phyloP scores from a whole-genome alignment of 805 yeast genomes.

The Metschnikowia reukaufii region DNA sequence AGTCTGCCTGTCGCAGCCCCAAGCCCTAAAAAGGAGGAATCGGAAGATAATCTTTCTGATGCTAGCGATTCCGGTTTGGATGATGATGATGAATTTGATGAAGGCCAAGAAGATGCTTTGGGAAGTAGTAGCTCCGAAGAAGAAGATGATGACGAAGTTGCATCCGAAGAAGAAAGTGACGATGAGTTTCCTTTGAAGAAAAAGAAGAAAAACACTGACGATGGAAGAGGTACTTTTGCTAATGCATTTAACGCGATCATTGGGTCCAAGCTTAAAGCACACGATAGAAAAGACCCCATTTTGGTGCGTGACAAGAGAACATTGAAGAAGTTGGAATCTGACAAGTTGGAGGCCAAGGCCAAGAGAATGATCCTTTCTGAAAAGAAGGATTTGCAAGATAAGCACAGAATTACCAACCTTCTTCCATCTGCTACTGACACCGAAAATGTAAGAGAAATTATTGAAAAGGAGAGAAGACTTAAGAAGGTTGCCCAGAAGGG shows the following conservation, averaged over 20 bases:
- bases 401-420: slow-evolving; percentile 65
- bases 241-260: slow-evolving; percentile 80
- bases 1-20: background rate
- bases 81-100: slow-evolving; percentile 30
- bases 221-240: slow-evolving; percentile 77
- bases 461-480: slow-evolving; percentile 67
- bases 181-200: slow-evolving; percentile 48
- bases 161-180: slow-evolving; percentile 16
- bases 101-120: slow-evolving; percentile 17
- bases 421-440: slow-evolving; percentile 62
- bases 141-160: slow-evolving; percentile 8
- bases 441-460: slow-evolving; percentile 51
- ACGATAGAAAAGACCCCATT: slow-evolving; percentile 86
- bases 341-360: slow-evolving; percentile 83
- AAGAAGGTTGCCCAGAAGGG: slow-evolving; percentile 87
- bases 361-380: slow-evolving; percentile 67
- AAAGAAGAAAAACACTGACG: slow-evolving; percentile 56
- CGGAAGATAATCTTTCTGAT: slow-evolving; percentile 5
- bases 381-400: slow-evolving; percentile 64
- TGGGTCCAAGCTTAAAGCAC: slow-evolving; percentile 83
- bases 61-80: slow-evolving; percentile 22
- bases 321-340: slow-evolving; percentile 70
- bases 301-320: slow-evolving; percentile 78
- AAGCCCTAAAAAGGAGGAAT: background rate
- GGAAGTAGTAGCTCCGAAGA: slow-evolving; percentile 15